Base-by-base conservation (phyloP, 768 basidiomycete genomes). In the Aureoboletus auriporus region DNA sequence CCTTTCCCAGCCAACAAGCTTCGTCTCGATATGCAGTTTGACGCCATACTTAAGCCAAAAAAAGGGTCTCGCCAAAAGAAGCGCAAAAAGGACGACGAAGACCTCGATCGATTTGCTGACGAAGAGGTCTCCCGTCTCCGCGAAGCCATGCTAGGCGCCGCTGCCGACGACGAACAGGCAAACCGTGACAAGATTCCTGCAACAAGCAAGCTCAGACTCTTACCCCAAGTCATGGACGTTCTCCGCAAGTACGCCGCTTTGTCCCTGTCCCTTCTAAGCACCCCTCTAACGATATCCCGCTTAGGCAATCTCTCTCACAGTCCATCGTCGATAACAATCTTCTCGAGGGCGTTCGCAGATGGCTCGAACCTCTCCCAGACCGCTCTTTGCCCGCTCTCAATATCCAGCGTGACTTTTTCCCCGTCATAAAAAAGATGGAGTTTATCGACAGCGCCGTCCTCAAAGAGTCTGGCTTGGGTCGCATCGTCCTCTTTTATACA, bases 291-390 rank as follows among this genome's bases (percentile, higher is more conserved):
- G 9, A 27, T 9, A 8, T 23, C 29, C 14, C 23, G n/a, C n/a
- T 27, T 30, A 95, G 93, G 68, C 79, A 82, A 14, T 84, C 91
- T 1, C 79, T 95, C 13, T 82, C 86, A 10, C 91, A 95, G 59
- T 89, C 93, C 6, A 95, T 98, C 61, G 82, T 93, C 44, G 96
- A 99, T 70, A 93, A 93, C 66, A 93, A 94, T 54, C 80, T 98
- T 36, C 75, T 99, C 27, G 89, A 92, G 55, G 93, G 87, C 6
- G 92, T 97, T 43, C 77, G 81, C 35, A 74, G 82, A 33, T 99
- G 92, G 91, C 82, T 99, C 3, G 96, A 98, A 59, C 96, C 96
- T 0, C 83, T 98, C 13, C 88, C 87, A 0, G 92, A 96, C 70
- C 82, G 81, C 46, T 94, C 93, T 1, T 78, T 99, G 4, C 96